Base-by-base conservation (phyloP, 768 basidiomycete genomes). In the Suillus placidus region DNA sequence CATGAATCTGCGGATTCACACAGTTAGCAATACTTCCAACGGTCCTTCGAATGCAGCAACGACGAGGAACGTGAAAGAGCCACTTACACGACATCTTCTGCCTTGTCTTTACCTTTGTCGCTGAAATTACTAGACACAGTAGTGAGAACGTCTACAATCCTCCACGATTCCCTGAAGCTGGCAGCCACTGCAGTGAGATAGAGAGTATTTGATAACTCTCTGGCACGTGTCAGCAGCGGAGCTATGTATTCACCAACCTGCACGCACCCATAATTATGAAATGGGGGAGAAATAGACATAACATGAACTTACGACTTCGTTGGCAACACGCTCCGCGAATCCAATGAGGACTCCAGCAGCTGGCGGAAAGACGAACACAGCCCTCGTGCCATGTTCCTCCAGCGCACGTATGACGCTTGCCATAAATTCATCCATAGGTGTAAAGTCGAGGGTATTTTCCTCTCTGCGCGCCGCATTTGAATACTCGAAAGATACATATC, bases 351-450 rank as follows among this genome's bases (percentile, higher is more conserved):
- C 95, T 23, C 88, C 84, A 0, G 94, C 87, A 9, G 85, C 80
- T 0, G 86, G 85, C 1, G 97, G 97, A 73, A 99, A 99, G 23
- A 98, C 90, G 30, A 91, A 83, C 9, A 90, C 88, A 13, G 95
- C 95, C 40, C 90, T 82, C 0, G 88, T 81, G 1, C 95, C 96
- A 67, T 98, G 90, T 47, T 90, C 87, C 3, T 79, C 73, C 23
- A 98, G 82, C 5, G 91, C 82, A 9, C 78, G 74, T 7, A 96
- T 73, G 13, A 95, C 81, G 51, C 83, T 82, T 1, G 80, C 80
- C 81, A 99, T 95, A 78, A 96, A 99, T 26, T 80, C 84, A 74
- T 97, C 94, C 97, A 99, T 99, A 2, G 97, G 86, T 32, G 89
- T 90, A 73, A 99, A 98, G 73, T 93, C 88, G 40, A 99, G 84